Conservation (phyloP, 2,329 filamentous ascomycete genomes). For the Ilyonectria sp. region DNA sequence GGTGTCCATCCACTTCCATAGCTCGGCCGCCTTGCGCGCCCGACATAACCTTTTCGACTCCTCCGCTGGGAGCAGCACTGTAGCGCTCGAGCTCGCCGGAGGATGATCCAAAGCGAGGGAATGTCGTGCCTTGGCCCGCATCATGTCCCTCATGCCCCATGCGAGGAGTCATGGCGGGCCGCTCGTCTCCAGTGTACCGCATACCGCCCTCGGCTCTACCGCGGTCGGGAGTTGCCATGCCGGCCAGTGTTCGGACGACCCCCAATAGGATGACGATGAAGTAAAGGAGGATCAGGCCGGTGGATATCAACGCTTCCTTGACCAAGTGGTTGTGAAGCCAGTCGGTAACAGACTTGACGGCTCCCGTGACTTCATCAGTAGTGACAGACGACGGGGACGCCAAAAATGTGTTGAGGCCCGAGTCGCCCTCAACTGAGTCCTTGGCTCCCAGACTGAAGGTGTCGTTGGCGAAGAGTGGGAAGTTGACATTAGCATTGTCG, state of each 20-base stretch:
- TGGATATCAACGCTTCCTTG: constrained; percentile 85
- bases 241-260: constrained; percentile 74
- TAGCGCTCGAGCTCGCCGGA: constrained; percentile 42
- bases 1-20: constrained; percentile 48
- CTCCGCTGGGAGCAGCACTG: constrained; percentile 30
- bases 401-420: constrained; percentile 78
- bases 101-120: constrained; percentile 48
- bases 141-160: constrained; percentile 38
- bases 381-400: constrained; percentile 81
- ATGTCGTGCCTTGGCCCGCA: constrained; percentile 42
- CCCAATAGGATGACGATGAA: constrained; percentile 83
- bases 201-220: constrained; percentile 67
- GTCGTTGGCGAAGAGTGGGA: constrained; percentile 84
- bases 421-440: constrained; percentile 70
- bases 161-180: constrained; percentile 47
- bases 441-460: constrained; percentile 87
- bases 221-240: constrained; percentile 74
- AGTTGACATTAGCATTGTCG: constrained; percentile 85
- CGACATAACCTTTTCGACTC: constrained; percentile 50
- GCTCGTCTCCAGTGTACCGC: constrained; percentile 52
- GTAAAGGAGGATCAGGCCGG: constrained; percentile 82
- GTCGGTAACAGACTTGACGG: constrained; percentile 78
- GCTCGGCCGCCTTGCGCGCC: constrained; percentile 43
- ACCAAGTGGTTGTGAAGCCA: constrained; percentile 78
- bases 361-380: constrained; percentile 85